Evolutionary conservation across 2,329 filamentous ascomycete genomes (phyloP).

Genomic region (Arthroderma sp.): DNA sequence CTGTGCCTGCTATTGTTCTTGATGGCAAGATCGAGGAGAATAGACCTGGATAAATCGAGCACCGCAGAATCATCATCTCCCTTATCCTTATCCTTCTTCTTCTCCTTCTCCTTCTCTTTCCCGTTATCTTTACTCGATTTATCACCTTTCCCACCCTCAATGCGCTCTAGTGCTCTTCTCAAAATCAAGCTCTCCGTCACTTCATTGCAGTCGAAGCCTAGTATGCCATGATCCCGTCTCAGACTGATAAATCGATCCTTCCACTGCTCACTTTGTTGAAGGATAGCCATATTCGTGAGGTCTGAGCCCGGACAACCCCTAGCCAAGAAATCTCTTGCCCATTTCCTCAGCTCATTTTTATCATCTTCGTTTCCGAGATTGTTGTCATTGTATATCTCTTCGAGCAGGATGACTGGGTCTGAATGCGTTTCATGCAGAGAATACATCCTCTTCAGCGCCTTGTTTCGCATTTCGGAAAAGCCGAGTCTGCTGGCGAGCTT

Average conservation of each 20-base stretch:
- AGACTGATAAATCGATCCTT: conserved; percentile 4
- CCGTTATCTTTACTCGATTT: conserved; percentile 4
- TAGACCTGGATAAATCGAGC: no score
- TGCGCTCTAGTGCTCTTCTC: conserved; percentile 4
- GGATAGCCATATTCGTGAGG: conserved; percentile 6
- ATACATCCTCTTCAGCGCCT: conserved; percentile 8
- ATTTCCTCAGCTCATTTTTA: conserved; percentile 5
- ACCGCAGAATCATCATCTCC: not conserved
- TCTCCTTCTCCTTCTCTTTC: conserved; percentile 4
- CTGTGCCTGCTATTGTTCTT: no score
- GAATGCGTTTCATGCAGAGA: conserved; percentile 5
- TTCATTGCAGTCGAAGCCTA: conserved; percentile 5
- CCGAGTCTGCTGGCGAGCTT: conserved; percentile 8
- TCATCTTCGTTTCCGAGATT: conserved; percentile 5
- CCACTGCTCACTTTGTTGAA: conserved; percentile 9
- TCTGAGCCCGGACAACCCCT: not conserved
- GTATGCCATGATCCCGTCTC: not conserved
- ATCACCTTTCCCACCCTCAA: not conserved
- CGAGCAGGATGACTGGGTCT: conserved; percentile 8
- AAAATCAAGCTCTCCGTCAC: conserved; percentile 4
- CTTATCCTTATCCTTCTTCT: not conserved
- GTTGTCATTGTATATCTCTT: conserved; percentile 8
- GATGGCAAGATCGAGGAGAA: no score
- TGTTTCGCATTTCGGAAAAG: conserved; percentile 7
- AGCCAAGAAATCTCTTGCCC: conserved; percentile 8